Percentiles rank a stretch among this genome's conserved stretches.
These are phyloP conservation scores for Uncinocarpus reesii DNA, from an alignment of 2,329 filamentous ascomycete genomes.

Conservation along the genomic window DNA sequence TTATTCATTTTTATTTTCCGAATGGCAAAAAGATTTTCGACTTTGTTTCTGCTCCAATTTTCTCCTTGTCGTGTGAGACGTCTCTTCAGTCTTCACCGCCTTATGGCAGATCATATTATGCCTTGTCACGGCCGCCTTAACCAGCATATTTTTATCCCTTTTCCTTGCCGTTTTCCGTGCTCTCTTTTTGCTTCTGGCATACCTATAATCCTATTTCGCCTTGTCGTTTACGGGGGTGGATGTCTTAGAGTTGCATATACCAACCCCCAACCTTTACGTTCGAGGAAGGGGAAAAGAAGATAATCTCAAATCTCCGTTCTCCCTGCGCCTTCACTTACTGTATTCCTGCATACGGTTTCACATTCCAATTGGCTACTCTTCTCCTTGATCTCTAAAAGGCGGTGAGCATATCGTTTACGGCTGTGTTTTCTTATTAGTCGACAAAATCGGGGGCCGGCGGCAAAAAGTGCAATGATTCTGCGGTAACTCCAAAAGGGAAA, in stretches of 20 bases:
- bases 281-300: background rate
- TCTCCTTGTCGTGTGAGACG: background rate
- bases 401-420: too few species aligned
- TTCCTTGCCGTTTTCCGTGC: background rate
- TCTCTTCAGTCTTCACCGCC: background rate
- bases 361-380: too few species aligned
- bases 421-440: too few species aligned
- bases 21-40: background rate
- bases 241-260: background rate
- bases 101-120: slow-evolving; percentile 10
- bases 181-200: background rate
- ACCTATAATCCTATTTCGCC: background rate
- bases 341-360: too few species aligned
- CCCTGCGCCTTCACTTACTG: too few species aligned
- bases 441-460: too few species aligned
- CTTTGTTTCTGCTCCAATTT: background rate
- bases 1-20: background rate
- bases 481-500: too few species aligned
- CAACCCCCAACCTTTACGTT: too few species aligned
- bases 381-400: too few species aligned
- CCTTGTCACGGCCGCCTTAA: slow-evolving; percentile 16
- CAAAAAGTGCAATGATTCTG: too few species aligned
- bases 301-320: too few species aligned
- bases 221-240: background rate
- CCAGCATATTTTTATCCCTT: slow-evolving; percentile 7